Percentiles rank a stretch among this genome's conserved stretches.
These are phyloP conservation scores for Ailanthus altissimus DNA, from an alignment of 345 rosid genomes.

Conservation along the genomic window DNA sequence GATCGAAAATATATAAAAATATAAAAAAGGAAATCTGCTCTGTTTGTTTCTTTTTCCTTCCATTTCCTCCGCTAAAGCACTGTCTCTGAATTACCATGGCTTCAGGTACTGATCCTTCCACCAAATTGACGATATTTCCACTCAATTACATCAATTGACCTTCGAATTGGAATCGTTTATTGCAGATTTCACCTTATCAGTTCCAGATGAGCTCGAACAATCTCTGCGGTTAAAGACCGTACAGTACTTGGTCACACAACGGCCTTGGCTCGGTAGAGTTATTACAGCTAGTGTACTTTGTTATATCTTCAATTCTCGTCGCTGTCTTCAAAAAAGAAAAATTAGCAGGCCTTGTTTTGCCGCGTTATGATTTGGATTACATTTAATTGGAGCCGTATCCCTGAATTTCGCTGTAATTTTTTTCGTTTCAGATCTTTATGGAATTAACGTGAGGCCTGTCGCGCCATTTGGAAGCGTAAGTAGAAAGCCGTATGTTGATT, in stretches of 20 bases:
- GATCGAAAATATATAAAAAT: background rate
- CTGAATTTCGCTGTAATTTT: too few species aligned
- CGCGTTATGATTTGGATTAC: too few species aligned
- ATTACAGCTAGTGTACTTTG: slow-evolving; percentile 2
- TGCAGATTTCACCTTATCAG: slow-evolving; percentile 51
- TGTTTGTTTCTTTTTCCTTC: background rate
- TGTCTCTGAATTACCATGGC: slow-evolving; percentile 2
- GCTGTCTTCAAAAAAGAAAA: background rate
- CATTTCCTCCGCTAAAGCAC: background rate
- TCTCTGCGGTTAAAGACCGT: slow-evolving; percentile 75
- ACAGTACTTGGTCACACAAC: slow-evolving; percentile 62
- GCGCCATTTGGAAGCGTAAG: slow-evolving; percentile 80
- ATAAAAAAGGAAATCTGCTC: background rate
- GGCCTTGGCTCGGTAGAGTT: slow-evolving; percentile 92
- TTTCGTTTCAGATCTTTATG: slow-evolving; percentile 70
- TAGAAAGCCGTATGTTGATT: slow-evolving; percentile 57
- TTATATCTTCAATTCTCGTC: background rate
- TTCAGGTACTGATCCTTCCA: slow-evolving; percentile 9
- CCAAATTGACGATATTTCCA: background rate
- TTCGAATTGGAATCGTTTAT: background rate
- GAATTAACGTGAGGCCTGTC: slow-evolving; percentile 78
- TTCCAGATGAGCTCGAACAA: slow-evolving; percentile 80
- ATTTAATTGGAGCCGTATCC: background rate
- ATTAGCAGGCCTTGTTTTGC: background rate
- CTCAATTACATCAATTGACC: background rate